Evolutionary conservation across 1,139 yeast species (phyloP).

Genomic region (Lodderomyces oxycetoniae): DNA sequence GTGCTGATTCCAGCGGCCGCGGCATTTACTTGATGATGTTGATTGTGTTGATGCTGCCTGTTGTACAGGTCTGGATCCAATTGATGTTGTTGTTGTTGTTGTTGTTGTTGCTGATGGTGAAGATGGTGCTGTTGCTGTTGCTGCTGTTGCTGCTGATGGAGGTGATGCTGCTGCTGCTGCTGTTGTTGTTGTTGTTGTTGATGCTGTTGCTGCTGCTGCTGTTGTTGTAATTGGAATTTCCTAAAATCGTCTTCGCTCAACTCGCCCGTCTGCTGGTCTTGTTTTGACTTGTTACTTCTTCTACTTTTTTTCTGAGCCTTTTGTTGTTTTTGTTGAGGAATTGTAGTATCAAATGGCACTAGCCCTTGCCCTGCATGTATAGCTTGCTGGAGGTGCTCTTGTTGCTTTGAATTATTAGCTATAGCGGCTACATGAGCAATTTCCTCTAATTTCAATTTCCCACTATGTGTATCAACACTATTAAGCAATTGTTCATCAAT

Average conservation of each 20-base stretch:
- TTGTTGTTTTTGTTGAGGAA: too few relatives aligned
- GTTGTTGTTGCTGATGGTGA: conserved; percentile 2
- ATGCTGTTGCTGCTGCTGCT: conserved; percentile 1
- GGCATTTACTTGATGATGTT: conserved; percentile 14
- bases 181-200: conserved; percentile 3
- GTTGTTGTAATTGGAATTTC: conserved; percentile 5
- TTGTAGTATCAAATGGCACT: too few relatives aligned
- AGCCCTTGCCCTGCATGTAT: too few relatives aligned
- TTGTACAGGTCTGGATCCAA: conserved; percentile 15
- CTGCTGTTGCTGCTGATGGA: conserved; percentile 1
- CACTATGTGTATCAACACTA: conserved; percentile 19
- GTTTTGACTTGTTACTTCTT: too few relatives aligned
- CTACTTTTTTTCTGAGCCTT: too few relatives aligned
- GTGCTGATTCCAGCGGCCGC: conserved; percentile 14
- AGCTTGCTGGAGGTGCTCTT: not conserved
- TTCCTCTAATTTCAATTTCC: conserved; percentile 30
- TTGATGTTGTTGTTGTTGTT: conserved; percentile 11
- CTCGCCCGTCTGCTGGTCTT: too few relatives aligned
- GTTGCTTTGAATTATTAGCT: conserved; percentile 1
- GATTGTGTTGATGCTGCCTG: conserved; percentile 13
- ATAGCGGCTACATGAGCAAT: conserved; percentile 22
- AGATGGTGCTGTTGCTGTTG: conserved; percentile 1
- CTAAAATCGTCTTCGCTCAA: conserved; percentile 4
- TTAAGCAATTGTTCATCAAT: conserved; percentile 45
- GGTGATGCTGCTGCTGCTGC: conserved; percentile 9